A percentile compares a stretch with the other conserved stretches of the same genome.
phyloP scores from a whole-genome alignment of 495 filamentous ascomycete species.

The Xeromyces bisporus region DNA sequence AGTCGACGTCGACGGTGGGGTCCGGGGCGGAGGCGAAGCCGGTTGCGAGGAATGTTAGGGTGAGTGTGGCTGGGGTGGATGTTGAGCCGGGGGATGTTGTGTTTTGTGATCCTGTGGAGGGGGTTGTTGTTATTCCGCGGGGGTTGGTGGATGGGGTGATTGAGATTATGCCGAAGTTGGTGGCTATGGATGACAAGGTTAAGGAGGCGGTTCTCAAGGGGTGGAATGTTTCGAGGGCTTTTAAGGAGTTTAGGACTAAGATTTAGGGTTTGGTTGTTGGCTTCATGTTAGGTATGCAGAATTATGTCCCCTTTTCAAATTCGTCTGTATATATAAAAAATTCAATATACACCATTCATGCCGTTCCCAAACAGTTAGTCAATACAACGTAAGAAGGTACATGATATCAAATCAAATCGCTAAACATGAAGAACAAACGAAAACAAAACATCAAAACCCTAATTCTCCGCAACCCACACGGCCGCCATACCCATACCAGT shows the following conservation, averaged over 20 bases:
- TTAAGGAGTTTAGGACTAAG: slow-evolving; percentile 25
- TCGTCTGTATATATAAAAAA: background rate
- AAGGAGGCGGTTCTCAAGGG: slow-evolving; percentile 41
- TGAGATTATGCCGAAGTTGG: slow-evolving; percentile 35
- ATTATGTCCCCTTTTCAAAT: background rate
- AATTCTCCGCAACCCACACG: slow-evolving; percentile 77
- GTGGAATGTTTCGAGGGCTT: slow-evolving; percentile 38
- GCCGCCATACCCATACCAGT: slow-evolving; percentile 97
- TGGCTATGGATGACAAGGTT: slow-evolving; percentile 43
- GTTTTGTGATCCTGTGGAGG: slow-evolving; percentile 42
- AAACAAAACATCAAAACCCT: too few relatives aligned
- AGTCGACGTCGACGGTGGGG: slow-evolving; percentile 39
- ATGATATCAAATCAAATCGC: too few relatives aligned
- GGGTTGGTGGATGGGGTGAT: slow-evolving; percentile 31
- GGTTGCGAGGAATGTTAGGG: slow-evolving; percentile 33
- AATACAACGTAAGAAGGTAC: slow-evolving; percentile 11
- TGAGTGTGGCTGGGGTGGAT: slow-evolving; percentile 32
- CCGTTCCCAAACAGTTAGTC: slow-evolving; percentile 2
- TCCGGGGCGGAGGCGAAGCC: slow-evolving; percentile 42
- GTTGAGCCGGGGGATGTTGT: slow-evolving; percentile 44
- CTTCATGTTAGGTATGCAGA: too few relatives aligned
- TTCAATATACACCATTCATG: background rate
- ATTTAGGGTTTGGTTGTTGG: slow-evolving; percentile 2
- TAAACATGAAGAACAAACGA: slow-evolving; percentile 13
- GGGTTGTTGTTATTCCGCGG: slow-evolving; percentile 45